phyloP scores from a whole-genome alignment of 441 rosid genomes.

The Populus trichocarpa region DNA sequence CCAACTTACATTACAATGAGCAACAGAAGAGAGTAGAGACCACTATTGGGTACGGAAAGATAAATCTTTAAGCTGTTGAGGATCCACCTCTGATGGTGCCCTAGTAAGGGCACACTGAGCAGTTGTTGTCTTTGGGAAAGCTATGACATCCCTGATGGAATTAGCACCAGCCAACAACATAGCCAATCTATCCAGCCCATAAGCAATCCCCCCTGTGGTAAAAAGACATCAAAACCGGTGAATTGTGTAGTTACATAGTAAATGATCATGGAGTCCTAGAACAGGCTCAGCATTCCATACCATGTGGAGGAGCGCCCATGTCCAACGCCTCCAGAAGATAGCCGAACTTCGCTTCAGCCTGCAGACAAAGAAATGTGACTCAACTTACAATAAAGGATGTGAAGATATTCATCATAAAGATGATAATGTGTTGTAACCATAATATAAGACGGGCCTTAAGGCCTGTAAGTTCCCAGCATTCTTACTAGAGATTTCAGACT shows the following conservation, averaged over 20 bases:
- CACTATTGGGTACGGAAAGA: conserved; percentile 21
- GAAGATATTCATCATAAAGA: not conserved
- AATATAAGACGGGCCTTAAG: not conserved
- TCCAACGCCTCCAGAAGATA: conserved; percentile 93
- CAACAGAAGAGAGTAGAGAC: not conserved
- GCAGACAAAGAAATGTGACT: conserved; percentile 11
- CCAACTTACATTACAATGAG: not conserved
- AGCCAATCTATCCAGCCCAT: conserved; percentile 84
- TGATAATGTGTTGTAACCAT: not conserved
- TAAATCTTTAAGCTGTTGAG: conserved; percentile 41
- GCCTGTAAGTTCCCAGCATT: not conserved
- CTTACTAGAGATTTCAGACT: not conserved
- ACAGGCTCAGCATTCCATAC: conserved; percentile 30
- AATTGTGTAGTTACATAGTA: not conserved
- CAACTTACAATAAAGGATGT: not conserved
- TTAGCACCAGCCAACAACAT: conserved; percentile 75
- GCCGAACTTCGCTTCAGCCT: conserved; percentile 94
- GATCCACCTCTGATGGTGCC: conserved; percentile 84
- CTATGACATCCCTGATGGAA: conserved; percentile 90
- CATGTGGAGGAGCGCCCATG: conserved; percentile 99
- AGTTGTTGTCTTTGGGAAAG: conserved; percentile 93
- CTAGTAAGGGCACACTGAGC: conserved; percentile 86
- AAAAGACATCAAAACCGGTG: not conserved
- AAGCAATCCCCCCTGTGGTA: conserved; percentile 81
- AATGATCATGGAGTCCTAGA: not conserved